Evolutionary conservation across 108 stramenopile genomes (phyloP).

Genomic region (Nannochloropsis salina): DNA sequence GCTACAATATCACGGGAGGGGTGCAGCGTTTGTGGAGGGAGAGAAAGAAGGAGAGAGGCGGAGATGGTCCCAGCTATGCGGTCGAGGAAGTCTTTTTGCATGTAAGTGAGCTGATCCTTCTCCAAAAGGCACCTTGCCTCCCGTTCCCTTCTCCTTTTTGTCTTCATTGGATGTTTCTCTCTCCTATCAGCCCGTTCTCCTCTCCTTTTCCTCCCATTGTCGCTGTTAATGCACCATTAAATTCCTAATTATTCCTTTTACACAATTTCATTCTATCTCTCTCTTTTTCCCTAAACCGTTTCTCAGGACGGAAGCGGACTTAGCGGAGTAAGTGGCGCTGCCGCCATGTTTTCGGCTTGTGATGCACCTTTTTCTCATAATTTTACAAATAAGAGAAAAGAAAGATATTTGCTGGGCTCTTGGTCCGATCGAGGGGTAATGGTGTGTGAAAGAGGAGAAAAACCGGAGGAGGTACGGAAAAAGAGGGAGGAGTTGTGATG

Average conservation of each 20-base stretch:
- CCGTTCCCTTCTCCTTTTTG: background rate
- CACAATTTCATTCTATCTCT: background rate
- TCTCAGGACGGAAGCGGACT: background rate
- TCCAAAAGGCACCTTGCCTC: background rate
- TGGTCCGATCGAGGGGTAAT: background rate
- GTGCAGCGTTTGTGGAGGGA: background rate
- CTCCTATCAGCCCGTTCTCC: background rate
- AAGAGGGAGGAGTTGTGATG: background rate
- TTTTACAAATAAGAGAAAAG: background rate
- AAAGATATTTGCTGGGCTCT: background rate
- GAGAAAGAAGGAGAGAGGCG: background rate
- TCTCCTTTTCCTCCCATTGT: background rate
- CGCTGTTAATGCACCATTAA: no score
- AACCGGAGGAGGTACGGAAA: background rate
- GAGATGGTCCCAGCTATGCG: background rate
- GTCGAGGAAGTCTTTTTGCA: background rate
- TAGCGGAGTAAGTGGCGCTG: slow-evolving; percentile 1
- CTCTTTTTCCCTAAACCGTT: background rate
- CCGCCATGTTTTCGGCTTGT: background rate
- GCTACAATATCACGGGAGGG: background rate
- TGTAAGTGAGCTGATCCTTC: background rate
- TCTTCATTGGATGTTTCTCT: background rate
- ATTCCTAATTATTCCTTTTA: background rate
- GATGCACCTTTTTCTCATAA: background rate
- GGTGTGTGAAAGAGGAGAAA: background rate